Evolutionary conservation across 2,329 filamentous ascomycete genomes (phyloP), one percentile per base, ranked within the genome.

Genomic region (Pseudopyricularia cyperi): DNA sequence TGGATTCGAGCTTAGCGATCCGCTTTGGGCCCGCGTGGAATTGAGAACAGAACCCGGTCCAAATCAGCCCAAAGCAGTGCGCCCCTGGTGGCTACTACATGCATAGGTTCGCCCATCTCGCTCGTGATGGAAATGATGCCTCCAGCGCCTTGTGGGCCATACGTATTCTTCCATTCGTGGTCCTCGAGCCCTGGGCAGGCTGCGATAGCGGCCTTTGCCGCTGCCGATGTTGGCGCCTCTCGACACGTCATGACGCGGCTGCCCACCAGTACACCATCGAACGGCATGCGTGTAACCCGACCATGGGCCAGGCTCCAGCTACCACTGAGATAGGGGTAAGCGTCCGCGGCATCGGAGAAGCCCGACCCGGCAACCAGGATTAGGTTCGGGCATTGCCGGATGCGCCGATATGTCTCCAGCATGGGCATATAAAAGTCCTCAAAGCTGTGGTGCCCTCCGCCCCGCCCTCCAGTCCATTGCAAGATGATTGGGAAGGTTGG

Each of bases 21-120:
- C 89, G 84, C 76, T 95, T 95, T n/a, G 63, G 91, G 88, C 74
- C 95, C 96, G 69, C 95, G 90, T 48, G 98, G 74, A 63, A 82
- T 86, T 7, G 17, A 24, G 75, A 98, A 98, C 62, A 98, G 96
- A 71, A 95, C 96, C 68, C 94, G 81, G 64, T 98, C 93, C 89
- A 98, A 95, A 71, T 98, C 93, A 50, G 89, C 85, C 93, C 93
- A 98, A 75, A 98, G 95, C 52, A 82, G 75, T 47, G 98, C 90
- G 78, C 93, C 93, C 54, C 93, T 85, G 50, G 93, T 98, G 15
- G 93, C 93, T 54, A 98, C 80, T 74, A 98, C 97, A 75, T 98
- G 93, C 56, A 98, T 98, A 7, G 93, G 93, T 75, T 98, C 93
- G 47, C 93, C 93, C 93, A 98, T 97, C 71, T 98, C 93, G 1